Percentiles rank a stretch among this genome's conserved stretches.
Conservation (phyloP, 306 rosid species). For the Trichosanthes truncata region DNA sequence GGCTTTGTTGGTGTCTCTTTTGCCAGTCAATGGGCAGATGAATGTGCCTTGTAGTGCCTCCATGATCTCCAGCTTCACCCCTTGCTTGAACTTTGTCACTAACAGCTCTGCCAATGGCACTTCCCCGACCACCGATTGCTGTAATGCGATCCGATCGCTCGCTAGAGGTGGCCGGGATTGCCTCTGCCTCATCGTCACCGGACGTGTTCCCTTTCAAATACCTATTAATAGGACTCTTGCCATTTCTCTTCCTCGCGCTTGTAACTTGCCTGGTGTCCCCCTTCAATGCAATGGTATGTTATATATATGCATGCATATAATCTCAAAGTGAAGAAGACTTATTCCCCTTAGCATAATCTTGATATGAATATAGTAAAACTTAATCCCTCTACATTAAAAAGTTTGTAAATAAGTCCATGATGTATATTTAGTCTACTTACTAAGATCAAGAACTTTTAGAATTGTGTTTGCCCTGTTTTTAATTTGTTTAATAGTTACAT, state of each 20-base stretch:
- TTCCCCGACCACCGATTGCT: conserved; percentile 51
- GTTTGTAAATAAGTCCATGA: too few relatives aligned
- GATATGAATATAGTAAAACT: too few relatives aligned
- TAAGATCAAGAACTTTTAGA: background rate
- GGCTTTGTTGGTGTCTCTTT: conserved; percentile 16
- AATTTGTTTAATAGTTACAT: too few relatives aligned
- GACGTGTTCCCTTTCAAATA: conserved; percentile 40
- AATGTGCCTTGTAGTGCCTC: conserved; percentile 46
- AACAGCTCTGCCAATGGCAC: conserved; percentile 45
- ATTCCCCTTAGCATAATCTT: too few relatives aligned
- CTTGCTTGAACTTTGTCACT: conserved; percentile 53
- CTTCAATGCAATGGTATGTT: conserved; percentile 42
- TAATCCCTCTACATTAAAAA: too few relatives aligned
- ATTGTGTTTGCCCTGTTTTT: background rate
- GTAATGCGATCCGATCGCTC: conserved; percentile 41
- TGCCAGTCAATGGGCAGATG: conserved; percentile 33
- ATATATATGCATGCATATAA: too few relatives aligned
- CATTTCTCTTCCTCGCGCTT: conserved; percentile 82
- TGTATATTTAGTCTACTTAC: too few relatives aligned
- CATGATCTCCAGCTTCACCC: conserved; percentile 33
- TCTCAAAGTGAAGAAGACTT: too few relatives aligned
- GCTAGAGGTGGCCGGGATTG: conserved; percentile 47
- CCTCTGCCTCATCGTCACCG: conserved; percentile 49
- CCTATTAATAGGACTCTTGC: conserved; percentile 57
- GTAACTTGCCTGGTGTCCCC: conserved; percentile 62